A percentile compares a stretch with the other conserved stretches of the same genome.
phyloP scores from a whole-genome alignment of 768 basidiomycete species.

The Goffeauzyma gilvescens region DNA sequence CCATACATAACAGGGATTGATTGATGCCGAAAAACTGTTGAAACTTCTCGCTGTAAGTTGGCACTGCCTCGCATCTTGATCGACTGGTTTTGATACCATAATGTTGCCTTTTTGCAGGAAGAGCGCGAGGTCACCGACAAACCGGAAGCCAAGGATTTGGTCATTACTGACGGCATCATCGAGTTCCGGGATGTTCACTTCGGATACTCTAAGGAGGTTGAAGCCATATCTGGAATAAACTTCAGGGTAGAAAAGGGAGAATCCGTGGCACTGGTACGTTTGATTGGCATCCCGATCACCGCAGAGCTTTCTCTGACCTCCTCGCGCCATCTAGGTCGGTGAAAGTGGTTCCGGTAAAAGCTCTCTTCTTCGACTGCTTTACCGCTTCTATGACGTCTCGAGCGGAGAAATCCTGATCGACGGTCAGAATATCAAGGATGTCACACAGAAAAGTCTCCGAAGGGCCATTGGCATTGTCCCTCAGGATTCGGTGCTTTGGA shows the following conservation, averaged over 20 bases:
- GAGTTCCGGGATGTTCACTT: conserved; percentile 82
- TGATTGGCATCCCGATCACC: conserved; percentile 1
- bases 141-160: conserved; percentile 52
- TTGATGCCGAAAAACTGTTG: conserved; percentile 69
- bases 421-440: conserved; percentile 66
- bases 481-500: conserved; percentile 42
- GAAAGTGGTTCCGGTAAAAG: conserved; percentile 59
- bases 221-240: conserved; percentile 53
- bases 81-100: background rate
- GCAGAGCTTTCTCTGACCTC: background rate
- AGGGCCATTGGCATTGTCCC: conserved; percentile 77
- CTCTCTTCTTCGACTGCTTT: conserved; percentile 58
- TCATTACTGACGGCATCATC: conserved; percentile 56
- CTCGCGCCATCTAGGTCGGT: conserved; percentile 30
- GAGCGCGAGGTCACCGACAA: conserved; percentile 67
- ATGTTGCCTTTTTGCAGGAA: conserved; percentile 27
- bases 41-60: conserved; percentile 44
- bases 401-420: conserved; percentile 69
- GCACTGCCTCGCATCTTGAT: background rate
- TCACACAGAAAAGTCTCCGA: conserved; percentile 63
- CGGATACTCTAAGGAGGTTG: conserved; percentile 42
- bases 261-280: conserved; percentile 61
- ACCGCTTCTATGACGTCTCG: conserved; percentile 75
- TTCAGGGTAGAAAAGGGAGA: conserved; percentile 76
- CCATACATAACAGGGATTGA: conserved; percentile 43